phyloP scores from a whole-genome alignment of 331 rosid genomes.

The Saraca asoca region DNA sequence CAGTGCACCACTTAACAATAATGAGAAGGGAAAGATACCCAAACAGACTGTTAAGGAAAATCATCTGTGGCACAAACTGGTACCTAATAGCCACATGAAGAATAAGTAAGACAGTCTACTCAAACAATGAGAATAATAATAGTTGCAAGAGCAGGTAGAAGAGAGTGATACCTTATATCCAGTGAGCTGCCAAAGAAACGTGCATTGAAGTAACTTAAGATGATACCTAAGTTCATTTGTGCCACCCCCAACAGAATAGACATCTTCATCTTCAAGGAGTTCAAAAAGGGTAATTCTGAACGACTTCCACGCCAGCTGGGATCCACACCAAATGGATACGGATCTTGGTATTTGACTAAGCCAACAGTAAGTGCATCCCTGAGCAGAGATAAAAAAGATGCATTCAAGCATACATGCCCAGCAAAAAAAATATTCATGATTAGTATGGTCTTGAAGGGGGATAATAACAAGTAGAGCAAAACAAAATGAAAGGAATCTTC shows the following conservation, averaged over 20 bases:
- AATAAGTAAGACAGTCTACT: slow-evolving; percentile 33
- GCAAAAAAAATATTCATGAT: slow-evolving; percentile 11
- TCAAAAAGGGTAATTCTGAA: slow-evolving; percentile 82
- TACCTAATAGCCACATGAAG: slow-evolving; percentile 59
- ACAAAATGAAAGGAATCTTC: not conserved
- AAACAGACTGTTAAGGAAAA: slow-evolving; percentile 94
- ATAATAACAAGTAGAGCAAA: slow-evolving; percentile 30
- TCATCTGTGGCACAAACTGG: slow-evolving; percentile 97
- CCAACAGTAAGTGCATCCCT: slow-evolving; percentile 84
- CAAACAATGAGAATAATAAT: not conserved
- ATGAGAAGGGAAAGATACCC: slow-evolving; percentile 99
- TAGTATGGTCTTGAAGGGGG: not conserved
- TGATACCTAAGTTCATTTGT: slow-evolving; percentile 95
- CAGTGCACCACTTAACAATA: slow-evolving; percentile 94
- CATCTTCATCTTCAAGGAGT: slow-evolving; percentile 97
- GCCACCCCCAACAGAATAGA: slow-evolving; percentile 89
- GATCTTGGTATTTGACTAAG: slow-evolving; percentile 71
- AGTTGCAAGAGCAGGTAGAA: not conserved
- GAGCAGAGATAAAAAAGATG: slow-evolving; percentile 36
- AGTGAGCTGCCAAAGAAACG: slow-evolving; percentile 72
- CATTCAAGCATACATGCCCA: not conserved
- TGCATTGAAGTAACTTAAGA: slow-evolving; percentile 89
- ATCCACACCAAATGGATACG: slow-evolving; percentile 99
- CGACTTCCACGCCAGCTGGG: slow-evolving; percentile 99
- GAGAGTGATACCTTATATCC: slow-evolving; percentile 69